phyloP scores from a whole-genome alignment of 495 filamentous ascomycete species.

The Platismatia glauca region DNA sequence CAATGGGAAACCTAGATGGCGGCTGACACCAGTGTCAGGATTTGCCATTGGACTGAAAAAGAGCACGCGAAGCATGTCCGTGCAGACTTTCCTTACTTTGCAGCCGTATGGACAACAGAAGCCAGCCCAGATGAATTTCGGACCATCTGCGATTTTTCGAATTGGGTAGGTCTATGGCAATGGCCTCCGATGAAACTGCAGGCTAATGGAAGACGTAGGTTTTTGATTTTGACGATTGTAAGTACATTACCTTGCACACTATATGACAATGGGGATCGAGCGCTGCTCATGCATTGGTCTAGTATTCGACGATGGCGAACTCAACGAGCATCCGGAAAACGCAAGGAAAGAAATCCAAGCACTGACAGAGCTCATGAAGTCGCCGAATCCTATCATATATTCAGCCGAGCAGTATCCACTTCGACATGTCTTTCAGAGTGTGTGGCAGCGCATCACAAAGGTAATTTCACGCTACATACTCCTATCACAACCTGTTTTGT shows the following conservation, averaged over 20 bases:
- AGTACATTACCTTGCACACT: neutral
- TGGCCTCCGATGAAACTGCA: neutral
- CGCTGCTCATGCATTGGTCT: neutral
- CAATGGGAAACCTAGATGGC: neutral
- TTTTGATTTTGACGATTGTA: neutral
- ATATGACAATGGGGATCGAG: neutral
- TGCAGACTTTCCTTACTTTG: neutral
- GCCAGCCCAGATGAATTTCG: neutral
- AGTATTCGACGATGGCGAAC: neutral
- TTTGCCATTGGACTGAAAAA: neutral
- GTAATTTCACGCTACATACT: no score
- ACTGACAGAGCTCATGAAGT: neutral
- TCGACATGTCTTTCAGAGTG: neutral
- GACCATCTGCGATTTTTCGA: neutral
- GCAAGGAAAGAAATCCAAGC: neutral
- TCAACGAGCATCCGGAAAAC: neutral
- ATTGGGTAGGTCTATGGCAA: neutral
- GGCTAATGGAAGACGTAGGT: neutral
- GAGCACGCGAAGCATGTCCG: neutral
- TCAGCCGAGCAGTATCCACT: neutral
- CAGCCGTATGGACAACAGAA: neutral
- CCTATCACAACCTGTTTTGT: no score
- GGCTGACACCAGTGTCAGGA: neutral
- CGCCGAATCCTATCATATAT: neutral
- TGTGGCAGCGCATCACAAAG: neutral